Evolutionary conservation across 139 green algal genomes (phyloP).

Genomic region (Chlorella sp.): DNA sequence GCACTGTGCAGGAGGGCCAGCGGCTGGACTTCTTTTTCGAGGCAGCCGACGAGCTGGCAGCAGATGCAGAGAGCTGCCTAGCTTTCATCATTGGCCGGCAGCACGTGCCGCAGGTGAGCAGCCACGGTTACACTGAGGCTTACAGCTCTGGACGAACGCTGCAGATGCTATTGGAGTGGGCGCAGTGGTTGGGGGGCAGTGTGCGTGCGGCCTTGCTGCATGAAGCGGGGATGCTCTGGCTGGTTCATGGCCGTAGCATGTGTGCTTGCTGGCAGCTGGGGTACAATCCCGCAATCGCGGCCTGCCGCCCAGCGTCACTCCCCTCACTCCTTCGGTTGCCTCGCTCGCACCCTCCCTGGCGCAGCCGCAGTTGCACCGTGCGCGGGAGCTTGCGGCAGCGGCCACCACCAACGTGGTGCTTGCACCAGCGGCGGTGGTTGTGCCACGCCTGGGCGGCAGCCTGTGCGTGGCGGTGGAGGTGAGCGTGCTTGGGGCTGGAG

Average conservation of each 20-base stretch:
- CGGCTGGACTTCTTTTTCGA: slow-evolving; percentile 39
- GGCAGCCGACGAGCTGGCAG: slow-evolving; percentile 35
- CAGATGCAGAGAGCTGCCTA: background rate
- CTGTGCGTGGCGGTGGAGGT: slow-evolving; percentile 76
- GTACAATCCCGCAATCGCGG: too few relatives aligned
- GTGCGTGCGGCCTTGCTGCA: too few relatives aligned
- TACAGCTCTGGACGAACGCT: too few relatives aligned
- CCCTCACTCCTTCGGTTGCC: background rate
- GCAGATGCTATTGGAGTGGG: too few relatives aligned
- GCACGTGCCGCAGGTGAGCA: slow-evolving; percentile 27
- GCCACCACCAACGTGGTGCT: slow-evolving; percentile 33
- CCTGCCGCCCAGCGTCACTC: background rate
- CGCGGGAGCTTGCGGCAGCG: background rate
- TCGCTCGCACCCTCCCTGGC: background rate
- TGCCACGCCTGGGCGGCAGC: slow-evolving; percentile 61
- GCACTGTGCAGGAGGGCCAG: too few relatives aligned
- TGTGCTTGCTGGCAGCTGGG: too few relatives aligned
- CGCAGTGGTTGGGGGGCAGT: too few relatives aligned
- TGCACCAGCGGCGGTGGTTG: slow-evolving; percentile 45
- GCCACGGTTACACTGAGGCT: too few relatives aligned
- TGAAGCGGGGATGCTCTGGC: too few relatives aligned
- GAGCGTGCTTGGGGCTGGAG: background rate
- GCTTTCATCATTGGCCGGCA: slow-evolving; percentile 31
- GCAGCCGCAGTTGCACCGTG: slow-evolving; percentile 38
- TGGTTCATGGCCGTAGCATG: too few relatives aligned